Evolutionary conservation across 352 stramenopile genomes (phyloP), one percentile per base, ranked within the genome.

Genomic region (Phytopythium ostracodes): DNA sequence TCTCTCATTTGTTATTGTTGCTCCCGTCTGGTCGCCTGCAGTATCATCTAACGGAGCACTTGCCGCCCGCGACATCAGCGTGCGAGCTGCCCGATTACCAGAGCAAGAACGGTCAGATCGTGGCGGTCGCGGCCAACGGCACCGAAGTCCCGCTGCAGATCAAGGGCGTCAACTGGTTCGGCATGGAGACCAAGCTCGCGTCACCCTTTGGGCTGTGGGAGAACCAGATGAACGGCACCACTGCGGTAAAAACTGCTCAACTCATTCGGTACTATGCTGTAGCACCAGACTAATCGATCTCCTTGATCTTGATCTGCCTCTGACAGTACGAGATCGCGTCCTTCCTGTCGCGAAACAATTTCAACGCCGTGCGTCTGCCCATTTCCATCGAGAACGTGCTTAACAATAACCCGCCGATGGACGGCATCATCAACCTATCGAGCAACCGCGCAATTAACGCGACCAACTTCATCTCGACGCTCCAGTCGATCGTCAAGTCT

Each of bases 321-420:
- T 38, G 24, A 22, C 31, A 57, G 36, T 91, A 89, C 64, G 79
- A 91, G 40, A 81, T 94, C 38, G 85, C 83, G 5, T 71, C 79
- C 18, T 94, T 94, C 67, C 60, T 92, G 46, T 66, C 75, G n/a
- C 68, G 79, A 58, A 85, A 94, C 74, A 91, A 92, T n/a, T 94
- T 94, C 43, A 94, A 94, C 36, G 80, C 77, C 22, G 81, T 94
- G 24, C 75, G 85, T 3, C 47, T 94, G 2, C 82, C 85, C 2
- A 38, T 94, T 18, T 91, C 73, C 12, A 59, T 92, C 10, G 77
- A 92, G 49, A 88, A 88, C 60, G 63, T 94, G 5, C 56, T 89
- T 5, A 75, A 81, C 38, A 90, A 94, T 71, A 88, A 65, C 35
- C 58, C 76, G 15, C 85, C 85, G 0, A 68, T 75, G 24, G 72